Conservation (phyloP, 2,329 filamentous ascomycete genomes). For the Elsinoe australis region DNA sequence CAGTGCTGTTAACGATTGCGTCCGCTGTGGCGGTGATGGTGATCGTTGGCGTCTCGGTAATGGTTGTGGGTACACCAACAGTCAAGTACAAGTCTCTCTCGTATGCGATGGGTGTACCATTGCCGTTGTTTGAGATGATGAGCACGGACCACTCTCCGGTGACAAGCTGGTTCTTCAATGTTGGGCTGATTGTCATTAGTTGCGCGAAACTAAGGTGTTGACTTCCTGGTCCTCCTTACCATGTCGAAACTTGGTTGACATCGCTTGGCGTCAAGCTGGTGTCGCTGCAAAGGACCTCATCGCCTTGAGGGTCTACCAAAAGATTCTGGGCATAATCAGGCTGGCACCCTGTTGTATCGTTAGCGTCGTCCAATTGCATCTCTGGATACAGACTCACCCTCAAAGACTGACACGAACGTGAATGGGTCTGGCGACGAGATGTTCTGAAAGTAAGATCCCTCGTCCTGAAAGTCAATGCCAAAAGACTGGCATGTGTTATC, state of each 20-base stretch:
- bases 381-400: slow-evolving; percentile 24
- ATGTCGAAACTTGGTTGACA: slow-evolving; percentile 35
- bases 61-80: slow-evolving; percentile 31
- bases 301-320: slow-evolving; percentile 35
- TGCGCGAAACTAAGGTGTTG: no score
- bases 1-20: slow-evolving; percentile 19
- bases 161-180: slow-evolving; percentile 35
- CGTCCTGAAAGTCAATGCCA: slow-evolving; percentile 38
- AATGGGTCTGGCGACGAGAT: slow-evolving; percentile 35
- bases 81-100: slow-evolving; percentile 36
- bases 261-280: slow-evolving; percentile 36
- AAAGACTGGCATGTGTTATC: slow-evolving; percentile 25
- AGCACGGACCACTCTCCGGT: slow-evolving; percentile 40
- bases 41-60: slow-evolving; percentile 20
- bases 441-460: slow-evolving; percentile 41
- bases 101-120: slow-evolving; percentile 39
- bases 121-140: slow-evolving; percentile 38
- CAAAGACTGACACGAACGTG: slow-evolving; percentile 39
- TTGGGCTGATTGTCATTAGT: no score
- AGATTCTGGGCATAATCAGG: slow-evolving; percentile 36
- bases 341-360: slow-evolving; percentile 30
- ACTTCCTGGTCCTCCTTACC: slow-evolving; percentile 23
- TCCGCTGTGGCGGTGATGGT: neutral
- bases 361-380: slow-evolving; percentile 5
- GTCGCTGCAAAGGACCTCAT: slow-evolving; percentile 37